Evolutionary conservation across 352 stramenopile species (phyloP).

Genomic region (Phytophthora sansomeana): DNA sequence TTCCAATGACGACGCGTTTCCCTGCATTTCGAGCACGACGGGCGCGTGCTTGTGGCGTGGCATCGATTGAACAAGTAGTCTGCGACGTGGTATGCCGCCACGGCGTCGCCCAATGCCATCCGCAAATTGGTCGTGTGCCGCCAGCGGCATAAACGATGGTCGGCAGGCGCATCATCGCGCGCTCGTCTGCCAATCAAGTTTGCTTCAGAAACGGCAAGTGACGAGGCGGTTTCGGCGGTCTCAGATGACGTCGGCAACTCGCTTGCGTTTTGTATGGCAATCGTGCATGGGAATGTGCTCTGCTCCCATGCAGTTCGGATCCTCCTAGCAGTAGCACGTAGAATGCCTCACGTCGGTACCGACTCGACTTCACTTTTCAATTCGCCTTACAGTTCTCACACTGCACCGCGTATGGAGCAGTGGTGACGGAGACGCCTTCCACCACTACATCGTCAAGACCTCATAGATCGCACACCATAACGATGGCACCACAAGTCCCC

Average conservation of each 20-base stretch:
- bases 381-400: conserved; percentile 15
- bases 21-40: conserved; percentile 1
- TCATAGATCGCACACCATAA: not conserved
- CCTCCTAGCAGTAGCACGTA: not conserved
- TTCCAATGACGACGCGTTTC: not conserved
- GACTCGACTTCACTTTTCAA: conserved; percentile 25
- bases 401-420: not conserved
- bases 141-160: conserved; percentile 24
- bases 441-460: not conserved
- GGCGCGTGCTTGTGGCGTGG: not conserved
- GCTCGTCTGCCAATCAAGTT: conserved; percentile 17
- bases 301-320: not conserved
- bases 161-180: conserved; percentile 26
- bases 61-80: no score
- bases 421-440: not conserved
- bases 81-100: conserved; percentile 41
- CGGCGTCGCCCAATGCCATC: conserved; percentile 16
- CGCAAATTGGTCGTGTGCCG: conserved; percentile 10
- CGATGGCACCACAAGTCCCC: conserved; percentile 28
- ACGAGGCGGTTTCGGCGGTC: conserved; percentile 35
- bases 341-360: not conserved
- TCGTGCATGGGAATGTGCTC: conserved; percentile 13
- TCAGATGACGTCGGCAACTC: conserved; percentile 17
- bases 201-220: conserved; percentile 34
- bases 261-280: conserved; percentile 31